Conservation (phyloP, 202 grass and related monocot species). For the Eragrostis tef region DNA sequence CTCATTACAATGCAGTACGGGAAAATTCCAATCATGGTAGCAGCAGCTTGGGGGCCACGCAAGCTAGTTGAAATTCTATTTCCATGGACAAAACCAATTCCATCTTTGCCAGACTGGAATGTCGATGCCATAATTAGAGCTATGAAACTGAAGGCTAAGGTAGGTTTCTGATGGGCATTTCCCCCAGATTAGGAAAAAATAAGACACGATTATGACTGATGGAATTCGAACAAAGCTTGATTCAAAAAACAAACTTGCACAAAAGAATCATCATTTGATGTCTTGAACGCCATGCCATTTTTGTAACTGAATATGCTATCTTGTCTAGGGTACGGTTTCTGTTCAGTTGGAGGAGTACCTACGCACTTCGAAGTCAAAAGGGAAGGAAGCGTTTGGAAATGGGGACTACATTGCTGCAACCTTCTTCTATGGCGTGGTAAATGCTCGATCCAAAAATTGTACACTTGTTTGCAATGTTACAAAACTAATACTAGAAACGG, state of each 20-base stretch:
- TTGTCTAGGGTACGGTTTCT: neutral
- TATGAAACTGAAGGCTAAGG: neutral
- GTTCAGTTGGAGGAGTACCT: neutral
- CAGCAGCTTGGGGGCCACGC: conserved; percentile 37
- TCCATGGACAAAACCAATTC: conserved; percentile 52
- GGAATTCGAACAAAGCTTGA: neutral
- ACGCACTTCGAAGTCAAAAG: neutral
- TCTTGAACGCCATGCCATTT: neutral
- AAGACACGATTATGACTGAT: neutral
- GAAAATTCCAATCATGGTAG: conserved; percentile 32
- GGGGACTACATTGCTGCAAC: neutral
- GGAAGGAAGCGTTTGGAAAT: neutral
- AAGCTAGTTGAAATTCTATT: conserved; percentile 63
- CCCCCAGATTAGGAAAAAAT: neutral
- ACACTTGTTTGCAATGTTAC: neutral
- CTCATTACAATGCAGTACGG: conserved; percentile 40
- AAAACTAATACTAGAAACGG: neutral
- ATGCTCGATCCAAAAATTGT: neutral
- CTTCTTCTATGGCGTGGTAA: neutral
- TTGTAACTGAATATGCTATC: neutral
- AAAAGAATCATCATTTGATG: neutral
- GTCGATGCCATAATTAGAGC: neutral
- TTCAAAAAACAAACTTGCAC: neutral
- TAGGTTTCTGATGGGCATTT: neutral
- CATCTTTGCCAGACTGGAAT: conserved; percentile 15